These are phyloP conservation scores for Allantophomopsis cytisporea DNA, from an alignment of 2,329 filamentous ascomycete species.

Conservation along the genomic window DNA sequence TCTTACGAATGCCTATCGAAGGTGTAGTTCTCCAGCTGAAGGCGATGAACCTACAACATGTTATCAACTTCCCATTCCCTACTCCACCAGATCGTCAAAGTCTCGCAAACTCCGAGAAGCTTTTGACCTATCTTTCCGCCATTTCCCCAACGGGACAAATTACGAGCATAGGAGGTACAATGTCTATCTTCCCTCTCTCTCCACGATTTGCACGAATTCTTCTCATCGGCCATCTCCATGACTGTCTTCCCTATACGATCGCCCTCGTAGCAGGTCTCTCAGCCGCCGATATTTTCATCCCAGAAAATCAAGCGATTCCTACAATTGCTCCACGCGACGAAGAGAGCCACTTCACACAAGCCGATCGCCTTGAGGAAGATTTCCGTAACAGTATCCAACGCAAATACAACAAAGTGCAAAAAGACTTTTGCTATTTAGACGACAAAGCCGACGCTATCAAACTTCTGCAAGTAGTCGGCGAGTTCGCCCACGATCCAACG, in stretches of 20 bases:
- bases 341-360: slow-evolving; percentile 43
- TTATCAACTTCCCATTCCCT: slow-evolving; percentile 92
- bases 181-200: slow-evolving; percentile 81
- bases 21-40: slow-evolving; percentile 89
- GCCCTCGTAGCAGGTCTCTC: slow-evolving; percentile 81
- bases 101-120: slow-evolving; percentile 70
- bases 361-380: slow-evolving; percentile 60
- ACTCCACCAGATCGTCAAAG: slow-evolving; percentile 70
- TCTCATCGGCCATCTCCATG: slow-evolving; percentile 72
- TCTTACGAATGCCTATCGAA: slow-evolving; percentile 84
- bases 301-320: slow-evolving; percentile 64
- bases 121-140: slow-evolving; percentile 76
- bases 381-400: slow-evolving; percentile 49
- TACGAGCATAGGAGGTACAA: slow-evolving; percentile 67
- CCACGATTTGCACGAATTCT: slow-evolving; percentile 87
- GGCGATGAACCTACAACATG: slow-evolving; percentile 80
- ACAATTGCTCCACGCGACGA: slow-evolving; percentile 32
- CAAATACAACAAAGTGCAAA: slow-evolving; percentile 57
- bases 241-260: slow-evolving; percentile 74
- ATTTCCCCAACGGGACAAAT: slow-evolving; percentile 60
- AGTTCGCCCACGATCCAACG: slow-evolving; percentile 63
- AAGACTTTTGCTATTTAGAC: slow-evolving; percentile 68
- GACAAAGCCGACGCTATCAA: slow-evolving; percentile 81
- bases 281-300: slow-evolving; percentile 76
- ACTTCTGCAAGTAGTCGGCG: slow-evolving; percentile 74